These are phyloP conservation scores for Hypomontagnella submonticulosa DNA, from an alignment of 495 filamentous ascomycete species.

Conservation along the genomic window DNA sequence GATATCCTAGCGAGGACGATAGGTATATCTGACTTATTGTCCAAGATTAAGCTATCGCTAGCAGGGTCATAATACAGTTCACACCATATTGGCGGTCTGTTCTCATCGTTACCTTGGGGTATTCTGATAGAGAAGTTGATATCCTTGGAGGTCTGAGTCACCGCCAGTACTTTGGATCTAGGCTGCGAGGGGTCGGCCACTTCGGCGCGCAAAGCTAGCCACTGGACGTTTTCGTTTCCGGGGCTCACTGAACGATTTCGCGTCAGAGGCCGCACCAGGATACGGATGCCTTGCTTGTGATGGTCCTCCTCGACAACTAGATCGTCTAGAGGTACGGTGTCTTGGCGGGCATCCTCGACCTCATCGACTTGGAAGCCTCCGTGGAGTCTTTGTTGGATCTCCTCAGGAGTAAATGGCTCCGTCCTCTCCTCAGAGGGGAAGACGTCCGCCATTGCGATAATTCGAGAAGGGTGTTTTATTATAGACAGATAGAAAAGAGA, in stretches of 20 bases:
- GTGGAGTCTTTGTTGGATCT: constrained; percentile 55
- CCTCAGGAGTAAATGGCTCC: constrained; percentile 61
- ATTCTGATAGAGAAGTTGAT: constrained; percentile 63
- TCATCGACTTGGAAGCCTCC: constrained; percentile 49
- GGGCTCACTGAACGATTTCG: constrained; percentile 60
- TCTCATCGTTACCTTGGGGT: constrained; percentile 52
- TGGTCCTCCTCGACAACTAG: constrained; percentile 56
- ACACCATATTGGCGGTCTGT: constrained; percentile 57
- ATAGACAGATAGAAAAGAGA: constrained; percentile 23
- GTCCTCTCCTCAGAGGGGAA: constrained; percentile 61
- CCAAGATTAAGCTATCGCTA: constrained; percentile 60
- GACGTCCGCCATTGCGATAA: constrained; percentile 54
- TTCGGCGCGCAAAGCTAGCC: constrained; percentile 58
- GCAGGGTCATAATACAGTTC: constrained; percentile 63
- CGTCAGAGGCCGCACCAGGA: constrained; percentile 59
- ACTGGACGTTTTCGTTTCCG: constrained; percentile 56
- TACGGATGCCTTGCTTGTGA: constrained; percentile 56
- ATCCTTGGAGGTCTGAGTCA: constrained; percentile 60
- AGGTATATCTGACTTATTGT: constrained; percentile 58
- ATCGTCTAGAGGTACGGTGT: constrained; percentile 56
- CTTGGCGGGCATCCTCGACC: constrained; percentile 46
- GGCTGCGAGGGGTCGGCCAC: constrained; percentile 54
- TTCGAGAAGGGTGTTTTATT: constrained; percentile 17
- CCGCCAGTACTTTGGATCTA: constrained; percentile 59
- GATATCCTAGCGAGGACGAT: constrained; percentile 55